These are phyloP conservation scores for Cryptococcus sp. DNA, from an alignment of 1,284 basidiomycete species.

Conservation along the genomic window DNA sequence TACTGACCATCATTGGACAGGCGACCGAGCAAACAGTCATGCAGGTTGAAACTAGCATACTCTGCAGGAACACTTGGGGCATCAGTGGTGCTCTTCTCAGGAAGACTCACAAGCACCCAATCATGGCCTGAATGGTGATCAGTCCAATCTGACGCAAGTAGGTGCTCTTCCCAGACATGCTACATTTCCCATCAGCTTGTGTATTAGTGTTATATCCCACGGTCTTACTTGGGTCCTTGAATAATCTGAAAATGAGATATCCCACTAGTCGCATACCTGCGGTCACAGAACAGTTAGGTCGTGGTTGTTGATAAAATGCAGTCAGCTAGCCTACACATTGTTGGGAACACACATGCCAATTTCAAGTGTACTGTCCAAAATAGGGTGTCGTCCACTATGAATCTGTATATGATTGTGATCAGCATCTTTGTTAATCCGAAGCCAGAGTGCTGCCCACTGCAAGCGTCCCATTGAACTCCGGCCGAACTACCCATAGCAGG, in stretches of 20 bases:
- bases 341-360: conserved; percentile 73
- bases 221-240: conserved; percentile 75
- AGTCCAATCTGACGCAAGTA: conserved; percentile 84
- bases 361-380: conserved; percentile 70
- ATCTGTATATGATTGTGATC: conserved; percentile 47
- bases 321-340: conserved; percentile 84
- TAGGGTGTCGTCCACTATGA: conserved; percentile 78
- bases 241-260: conserved; percentile 81
- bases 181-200: conserved; percentile 39
- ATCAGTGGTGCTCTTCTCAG: not conserved
- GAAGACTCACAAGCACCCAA: conserved; percentile 65
- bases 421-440: not conserved
- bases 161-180: conserved; percentile 91
- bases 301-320: no score
- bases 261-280: conserved; percentile 56
- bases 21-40: conserved; percentile 77
- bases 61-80: conserved; percentile 68
- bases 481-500: conserved; percentile 62
- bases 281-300: not conserved
- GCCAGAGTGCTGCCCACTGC: conserved; percentile 50
- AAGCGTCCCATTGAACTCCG: conserved; percentile 78
- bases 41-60: conserved; percentile 78
- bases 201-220: not conserved
- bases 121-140: conserved; percentile 77
- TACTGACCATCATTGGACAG: conserved; percentile 76